Conservation (phyloP, 192 early-diverging fungal species). For the Coemansia guatemalensis region DNA sequence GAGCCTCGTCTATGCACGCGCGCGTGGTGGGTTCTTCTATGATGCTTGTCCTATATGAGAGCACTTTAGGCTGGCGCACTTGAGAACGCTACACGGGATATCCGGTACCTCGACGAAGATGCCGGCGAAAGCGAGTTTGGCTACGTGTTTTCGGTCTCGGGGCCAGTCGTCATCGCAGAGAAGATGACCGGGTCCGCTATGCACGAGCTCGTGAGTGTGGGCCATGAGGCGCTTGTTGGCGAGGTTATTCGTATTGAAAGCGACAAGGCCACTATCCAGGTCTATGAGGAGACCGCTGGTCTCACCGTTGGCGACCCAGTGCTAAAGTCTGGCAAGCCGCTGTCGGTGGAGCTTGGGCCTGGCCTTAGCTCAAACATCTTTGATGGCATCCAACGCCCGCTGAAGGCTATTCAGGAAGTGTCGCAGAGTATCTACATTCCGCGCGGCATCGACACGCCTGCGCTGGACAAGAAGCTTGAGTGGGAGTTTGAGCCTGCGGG, state of each 20-base stretch:
- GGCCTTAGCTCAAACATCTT: slow-evolving; percentile 91
- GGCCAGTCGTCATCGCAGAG: slow-evolving; percentile 99
- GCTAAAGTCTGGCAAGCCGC: slow-evolving; percentile 94
- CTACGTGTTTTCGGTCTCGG: slow-evolving; percentile 95
- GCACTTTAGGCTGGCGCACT: slow-evolving; percentile 81
- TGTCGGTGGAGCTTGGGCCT: slow-evolving; percentile 98
- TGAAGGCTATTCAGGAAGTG: slow-evolving; percentile 91
- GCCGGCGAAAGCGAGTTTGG: slow-evolving; percentile 88
- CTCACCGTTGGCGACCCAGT: slow-evolving; percentile 99
- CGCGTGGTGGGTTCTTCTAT: not conserved
- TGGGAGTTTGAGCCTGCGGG: slow-evolving; percentile 97
- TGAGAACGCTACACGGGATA: slow-evolving; percentile 78
- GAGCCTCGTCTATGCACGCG: not conserved
- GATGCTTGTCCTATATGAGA: not conserved
- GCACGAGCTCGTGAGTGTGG: slow-evolving; percentile 99
- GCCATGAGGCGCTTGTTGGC: slow-evolving; percentile 95
- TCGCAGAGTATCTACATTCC: slow-evolving; percentile 99
- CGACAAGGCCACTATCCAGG: slow-evolving; percentile 99
- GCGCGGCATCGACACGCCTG: slow-evolving; percentile 97
- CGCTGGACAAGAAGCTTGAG: slow-evolving; percentile 81
- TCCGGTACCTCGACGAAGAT: slow-evolving; percentile 83
- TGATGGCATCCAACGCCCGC: slow-evolving; percentile 98
- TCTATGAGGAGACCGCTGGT: slow-evolving; percentile 99
- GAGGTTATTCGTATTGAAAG: slow-evolving; percentile 99
- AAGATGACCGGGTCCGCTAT: slow-evolving; percentile 97